Evolutionary conservation across 2,329 filamentous ascomycete genomes (phyloP), one percentile per base, ranked within the genome.

Genomic region (Nannizziopsis barbatae): DNA sequence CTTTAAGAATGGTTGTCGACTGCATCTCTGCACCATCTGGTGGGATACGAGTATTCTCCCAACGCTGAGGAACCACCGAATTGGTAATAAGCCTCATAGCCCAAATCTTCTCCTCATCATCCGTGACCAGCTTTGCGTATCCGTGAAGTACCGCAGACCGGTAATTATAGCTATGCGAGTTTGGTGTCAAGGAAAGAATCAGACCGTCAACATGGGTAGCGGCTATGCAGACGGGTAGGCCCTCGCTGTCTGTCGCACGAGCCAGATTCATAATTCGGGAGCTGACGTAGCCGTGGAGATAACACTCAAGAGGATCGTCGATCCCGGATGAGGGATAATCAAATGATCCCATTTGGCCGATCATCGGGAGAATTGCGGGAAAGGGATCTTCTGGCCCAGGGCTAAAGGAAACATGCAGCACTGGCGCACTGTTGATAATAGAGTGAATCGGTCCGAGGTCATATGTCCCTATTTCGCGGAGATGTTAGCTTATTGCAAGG

Each of bases 91-190:
- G 70, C 57, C 81, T 69, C 79, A 94, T 83, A 6, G 86, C 86
- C 68, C 77, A 92, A 4, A 85, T 62, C 61, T 85, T 85, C 69
- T 94, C 87, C 2, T 74, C 76, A 0, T 67, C 63, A 52, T 83
- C 77, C 1, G 77, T 76, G 5, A 94, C 84, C 1, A 83, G 65
- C 7, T 66, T 71, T 0, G 83, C 87, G 61, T 81, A 77, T 1
- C 87, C 88, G 59, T 90, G 87, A 10, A 92, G 72, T 7, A 87
- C 71, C 9, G 84, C 84, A 35, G 81, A 86, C 53, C 86, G 84
- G 69, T 92, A 94, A 71, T 93, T 90, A 71, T 86, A 89, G 68
- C 78, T 85, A 71, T 93, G 86, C 51, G 77, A 78, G 69, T 86
- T 84, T 10, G 86, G 84, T 0, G 86, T 87, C 11, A 93, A 75